Percentiles rank a stretch among this genome's conserved stretches.
Conservation (phyloP, 495 filamentous ascomycete species). For the Hyaloscypha variabilis region DNA sequence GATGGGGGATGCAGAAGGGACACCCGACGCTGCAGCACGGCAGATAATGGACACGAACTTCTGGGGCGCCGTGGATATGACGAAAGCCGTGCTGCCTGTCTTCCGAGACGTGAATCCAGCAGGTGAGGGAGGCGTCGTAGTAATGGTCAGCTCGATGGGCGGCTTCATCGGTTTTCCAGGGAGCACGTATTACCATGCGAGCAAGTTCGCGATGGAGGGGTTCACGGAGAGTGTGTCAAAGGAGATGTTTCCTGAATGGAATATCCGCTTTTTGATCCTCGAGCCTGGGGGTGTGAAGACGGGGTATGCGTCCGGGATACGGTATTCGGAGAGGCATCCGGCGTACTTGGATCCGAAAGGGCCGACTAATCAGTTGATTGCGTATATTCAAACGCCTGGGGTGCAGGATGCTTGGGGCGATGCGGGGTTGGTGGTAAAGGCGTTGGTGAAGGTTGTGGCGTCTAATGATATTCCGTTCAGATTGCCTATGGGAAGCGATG, state of each 20-base stretch:
- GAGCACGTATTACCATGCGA: slow-evolving; percentile 1
- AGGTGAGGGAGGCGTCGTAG: slow-evolving; percentile 4
- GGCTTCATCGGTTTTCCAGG: background rate
- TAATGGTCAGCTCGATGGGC: slow-evolving; percentile 1
- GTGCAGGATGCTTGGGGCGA: background rate
- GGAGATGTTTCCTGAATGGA: slow-evolving; percentile 15
- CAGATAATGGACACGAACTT: slow-evolving; percentile 53
- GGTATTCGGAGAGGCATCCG: background rate
- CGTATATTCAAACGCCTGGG: background rate
- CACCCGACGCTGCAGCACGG: slow-evolving; percentile 41
- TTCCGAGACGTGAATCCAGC: slow-evolving; percentile 40
- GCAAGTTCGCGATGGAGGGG: slow-evolving; percentile 17
- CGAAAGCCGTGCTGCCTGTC: slow-evolving; percentile 42
- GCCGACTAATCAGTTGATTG: background rate
- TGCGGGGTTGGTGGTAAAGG: background rate
- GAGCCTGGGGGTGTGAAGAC: slow-evolving; percentile 2
- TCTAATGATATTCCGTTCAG: background rate
- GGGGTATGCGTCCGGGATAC: background rate
- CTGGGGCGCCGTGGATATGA: slow-evolving; percentile 49
- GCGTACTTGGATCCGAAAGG: background rate
- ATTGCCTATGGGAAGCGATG: slow-evolving; percentile 1
- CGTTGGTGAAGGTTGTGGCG: background rate
- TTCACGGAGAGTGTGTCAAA: slow-evolving; percentile 13
- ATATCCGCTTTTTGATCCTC: slow-evolving; percentile 10
- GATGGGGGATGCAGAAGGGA: slow-evolving; percentile 46